Evolutionary conservation across 2,329 filamentous ascomycete species (phyloP), one percentile per base, ranked within the genome.

Genomic region (Tolypocladium paradoxum): DNA sequence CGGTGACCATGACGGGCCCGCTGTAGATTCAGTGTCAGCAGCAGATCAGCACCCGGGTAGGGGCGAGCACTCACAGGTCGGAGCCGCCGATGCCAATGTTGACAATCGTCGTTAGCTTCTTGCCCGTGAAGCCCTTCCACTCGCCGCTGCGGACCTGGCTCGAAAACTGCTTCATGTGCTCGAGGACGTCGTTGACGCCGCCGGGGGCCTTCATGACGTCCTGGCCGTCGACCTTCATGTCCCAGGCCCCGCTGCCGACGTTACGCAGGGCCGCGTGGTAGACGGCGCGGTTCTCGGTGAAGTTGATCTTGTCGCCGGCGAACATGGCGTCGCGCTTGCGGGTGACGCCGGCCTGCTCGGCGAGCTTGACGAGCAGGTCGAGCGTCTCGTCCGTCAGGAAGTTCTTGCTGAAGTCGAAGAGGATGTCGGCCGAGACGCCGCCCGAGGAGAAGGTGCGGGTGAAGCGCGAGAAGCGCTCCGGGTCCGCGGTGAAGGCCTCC

Each of bases 321-420:
- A 99, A 99, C 91, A 99, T 96, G 67, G 85, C 85, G 82, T 99
- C 92, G 59, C 93, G 87, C 69, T 96, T 88, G 77, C 95, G 82
- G 78, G 96, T 91, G 38, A 99, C 73, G 61, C 86, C 85, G 60
- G 92, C 90, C 75, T 97, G 88, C 73, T 91, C 85, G 58, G 93
- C 93, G 31, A 99, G 84, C 76, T 95, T 85, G 64, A 95, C 79
- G 52, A 99, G 82, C 49, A 96, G 80, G 60, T 86, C 79, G 50
- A 97, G 77, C 5, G 92, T 97, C 74, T 97, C 91, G 62, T 96
- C 88, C 57, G 87, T 93, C 64, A 97, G 72, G 73, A 99, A 91
- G 82, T 99, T 99, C 84, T 99, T 99, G 77, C 87, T 93, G 76
- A 96, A 99, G 74, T 99, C 93, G 73, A 97, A 99, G 58, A 99